Percentiles rank a stretch among this genome's conserved stretches.
Conservation (phyloP, 1,139 yeast species). For the Hemisphaericaspora xylofermentans region DNA sequence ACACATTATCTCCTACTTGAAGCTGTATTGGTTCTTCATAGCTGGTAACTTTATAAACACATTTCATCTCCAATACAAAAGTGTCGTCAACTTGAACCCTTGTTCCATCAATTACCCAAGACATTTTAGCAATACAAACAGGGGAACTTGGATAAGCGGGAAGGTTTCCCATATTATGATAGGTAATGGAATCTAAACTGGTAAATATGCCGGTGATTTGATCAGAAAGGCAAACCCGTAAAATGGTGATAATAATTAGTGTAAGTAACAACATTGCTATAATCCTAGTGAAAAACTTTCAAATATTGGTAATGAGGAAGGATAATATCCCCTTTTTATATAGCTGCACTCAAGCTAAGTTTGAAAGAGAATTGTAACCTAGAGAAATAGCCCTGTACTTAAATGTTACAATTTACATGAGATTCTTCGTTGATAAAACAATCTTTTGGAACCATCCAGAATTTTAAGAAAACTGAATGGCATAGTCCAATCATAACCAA, state of each 20-base stretch:
- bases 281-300: too few species aligned
- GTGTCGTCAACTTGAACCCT: conserved; percentile 25
- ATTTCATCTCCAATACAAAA: conserved; percentile 24
- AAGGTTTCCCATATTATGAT: conserved; percentile 3
- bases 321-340: too few species aligned
- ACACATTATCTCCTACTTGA: conserved; percentile 23
- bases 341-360: too few species aligned
- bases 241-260: not conserved
- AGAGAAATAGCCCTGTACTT: too few species aligned
- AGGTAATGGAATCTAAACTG: conserved; percentile 5
- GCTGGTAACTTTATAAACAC: conserved; percentile 26
- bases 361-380: too few species aligned
- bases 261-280: not conserved
- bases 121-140: conserved; percentile 24
- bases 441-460: too few species aligned
- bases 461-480: too few species aligned
- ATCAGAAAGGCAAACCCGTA: not conserved
- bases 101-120: conserved; percentile 24
- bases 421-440: too few species aligned
- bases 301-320: too few species aligned
- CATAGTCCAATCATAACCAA: too few species aligned
- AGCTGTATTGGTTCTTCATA: conserved; percentile 14
- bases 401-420: too few species aligned
- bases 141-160: conserved; percentile 19
- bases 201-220: conserved; percentile 8